Evolutionary conservation across 495 filamentous ascomycete species (phyloP), one percentile per base, ranked within the genome.

Genomic region (Niebla homalea): DNA sequence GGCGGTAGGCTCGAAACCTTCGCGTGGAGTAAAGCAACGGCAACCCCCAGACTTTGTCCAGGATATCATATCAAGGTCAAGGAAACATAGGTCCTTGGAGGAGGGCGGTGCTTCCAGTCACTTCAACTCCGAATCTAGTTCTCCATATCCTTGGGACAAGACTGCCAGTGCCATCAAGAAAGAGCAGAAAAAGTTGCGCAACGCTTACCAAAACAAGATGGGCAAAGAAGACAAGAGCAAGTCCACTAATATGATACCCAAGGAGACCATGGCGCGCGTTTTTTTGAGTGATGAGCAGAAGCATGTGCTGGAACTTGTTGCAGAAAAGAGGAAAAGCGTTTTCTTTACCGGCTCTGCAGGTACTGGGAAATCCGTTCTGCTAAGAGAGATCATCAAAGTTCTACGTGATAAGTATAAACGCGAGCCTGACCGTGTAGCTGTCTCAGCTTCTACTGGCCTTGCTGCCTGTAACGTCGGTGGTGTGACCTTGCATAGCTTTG

Each of bases 341-440:
- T 98, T 98, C 71, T 98, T 97, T 66, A 98, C 92, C 2, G 92
- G 92, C 50, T 94, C 92, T 38, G 92, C 92, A 49, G 92, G 92
- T 73, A 98, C 92, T 19, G 92, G 92, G 53, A 98, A 98, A 68
- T 98, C 92, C 0, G 92, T 97, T 3, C 70, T 98, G 43, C 84
- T 98, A 73, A 77, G 92, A 50, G 79, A 92, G 52, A 92, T 94
- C 51, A 96, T 98, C 58, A 64, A 75, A 14, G 75, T 82, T 6
- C 68, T 97, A 40, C 88, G 83, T 25, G 74, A 74, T 41, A 95
- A 89, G 60, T 82, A 82, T 62, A 69, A 60, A 15, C 70, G 72
- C 16, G 85, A 94, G 52, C 77, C 80, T 0, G 92, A 95, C 57
- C 72, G 83, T 25, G 71, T 98, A 35, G 90, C 89, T 12, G 85